A percentile compares a stretch with the other conserved stretches of the same genome.
Evolutionary conservation across 768 basidiomycete species (phyloP).

Genomic region (Paxillus involutus): DNA sequence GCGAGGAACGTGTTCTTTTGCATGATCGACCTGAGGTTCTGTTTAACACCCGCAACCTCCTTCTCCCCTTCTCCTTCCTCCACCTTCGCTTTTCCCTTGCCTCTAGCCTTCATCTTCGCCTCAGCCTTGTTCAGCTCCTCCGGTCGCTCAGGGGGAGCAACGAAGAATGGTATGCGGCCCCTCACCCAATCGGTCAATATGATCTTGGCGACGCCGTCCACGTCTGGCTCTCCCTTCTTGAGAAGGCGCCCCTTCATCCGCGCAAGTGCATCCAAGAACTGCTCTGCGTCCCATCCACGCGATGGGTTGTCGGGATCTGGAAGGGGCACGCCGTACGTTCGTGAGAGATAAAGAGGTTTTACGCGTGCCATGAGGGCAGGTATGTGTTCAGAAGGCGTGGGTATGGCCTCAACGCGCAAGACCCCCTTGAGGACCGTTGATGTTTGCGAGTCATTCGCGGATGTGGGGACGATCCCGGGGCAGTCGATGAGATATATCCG

Average conservation of each 20-base stretch:
- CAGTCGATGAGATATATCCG: conserved; percentile 99
- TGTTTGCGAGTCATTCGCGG: conserved; percentile 86
- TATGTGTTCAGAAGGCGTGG: conserved; percentile 91
- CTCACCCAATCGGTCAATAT: conserved; percentile 96
- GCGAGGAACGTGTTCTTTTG: conserved; percentile 86
- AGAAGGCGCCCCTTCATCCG: conserved; percentile 89
- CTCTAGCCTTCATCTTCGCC: conserved; percentile 45
- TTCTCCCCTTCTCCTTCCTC: conserved; percentile 29
- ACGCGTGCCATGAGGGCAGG: conserved; percentile 85
- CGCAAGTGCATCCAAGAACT: conserved; percentile 81
- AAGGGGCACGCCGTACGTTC: conserved; percentile 74
- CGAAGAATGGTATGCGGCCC: conserved; percentile 96
- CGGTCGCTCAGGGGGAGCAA: conserved; percentile 82
- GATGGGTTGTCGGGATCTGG: conserved; percentile 55
- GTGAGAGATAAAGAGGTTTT: conserved; percentile 89
- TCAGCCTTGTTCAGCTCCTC: conserved; percentile 68
- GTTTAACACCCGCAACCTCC: conserved; percentile 66
- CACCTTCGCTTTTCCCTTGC: conserved; percentile 52
- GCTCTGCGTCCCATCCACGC: conserved; percentile 68
- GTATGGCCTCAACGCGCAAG: conserved; percentile 91
- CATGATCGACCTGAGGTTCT: conserved; percentile 83
- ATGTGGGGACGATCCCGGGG: conserved; percentile 95
- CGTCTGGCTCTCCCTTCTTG: conserved; percentile 93
- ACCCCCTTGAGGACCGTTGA: conserved; percentile 95
- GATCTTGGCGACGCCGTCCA: conserved; percentile 92